phyloP scores from a whole-genome alignment of 2,329 filamentous ascomycete species.

The Colletotrichum sublineola region DNA sequence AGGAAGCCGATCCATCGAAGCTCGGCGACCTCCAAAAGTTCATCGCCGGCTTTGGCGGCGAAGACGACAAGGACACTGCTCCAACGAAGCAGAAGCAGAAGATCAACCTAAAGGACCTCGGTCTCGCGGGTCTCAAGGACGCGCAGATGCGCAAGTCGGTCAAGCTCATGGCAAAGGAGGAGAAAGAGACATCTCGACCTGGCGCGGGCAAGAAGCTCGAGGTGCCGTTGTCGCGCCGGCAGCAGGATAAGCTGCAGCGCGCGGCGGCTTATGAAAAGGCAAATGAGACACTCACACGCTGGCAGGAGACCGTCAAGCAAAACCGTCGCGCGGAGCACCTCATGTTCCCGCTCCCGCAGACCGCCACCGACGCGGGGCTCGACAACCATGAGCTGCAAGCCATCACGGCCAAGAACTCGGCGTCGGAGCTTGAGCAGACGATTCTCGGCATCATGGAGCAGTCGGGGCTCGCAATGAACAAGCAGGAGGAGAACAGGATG shows the following conservation, averaged over 20 bases:
- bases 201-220: constrained; percentile 76
- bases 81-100: constrained; percentile 60
- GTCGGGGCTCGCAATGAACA: constrained; percentile 77
- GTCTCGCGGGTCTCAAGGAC: constrained; percentile 78
- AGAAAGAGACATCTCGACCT: constrained; percentile 60
- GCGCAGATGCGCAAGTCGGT: constrained; percentile 82
- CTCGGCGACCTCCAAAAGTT: constrained; percentile 76
- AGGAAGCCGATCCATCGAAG: constrained; percentile 65
- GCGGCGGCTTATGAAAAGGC: constrained; percentile 88
- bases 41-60: constrained; percentile 75
- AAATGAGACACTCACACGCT: constrained; percentile 89
- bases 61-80: constrained; percentile 63
- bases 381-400: constrained; percentile 75
- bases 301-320: constrained; percentile 95
- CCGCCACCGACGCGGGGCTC: constrained; percentile 71
- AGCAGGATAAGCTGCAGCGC: constrained; percentile 88
- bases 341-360: constrained; percentile 85
- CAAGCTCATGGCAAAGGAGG: constrained; percentile 78
- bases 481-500: constrained; percentile 61
- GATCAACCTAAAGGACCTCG: constrained; percentile 81
- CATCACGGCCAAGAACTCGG: constrained; percentile 71
- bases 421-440: constrained; percentile 85
- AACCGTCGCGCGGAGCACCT: constrained; percentile 94
- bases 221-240: constrained; percentile 84
- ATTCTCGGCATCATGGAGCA: constrained; percentile 92